These are phyloP conservation scores for Achaetomium macrosporum DNA, from an alignment of 2,329 filamentous ascomycete genomes.

Conservation along the genomic window DNA sequence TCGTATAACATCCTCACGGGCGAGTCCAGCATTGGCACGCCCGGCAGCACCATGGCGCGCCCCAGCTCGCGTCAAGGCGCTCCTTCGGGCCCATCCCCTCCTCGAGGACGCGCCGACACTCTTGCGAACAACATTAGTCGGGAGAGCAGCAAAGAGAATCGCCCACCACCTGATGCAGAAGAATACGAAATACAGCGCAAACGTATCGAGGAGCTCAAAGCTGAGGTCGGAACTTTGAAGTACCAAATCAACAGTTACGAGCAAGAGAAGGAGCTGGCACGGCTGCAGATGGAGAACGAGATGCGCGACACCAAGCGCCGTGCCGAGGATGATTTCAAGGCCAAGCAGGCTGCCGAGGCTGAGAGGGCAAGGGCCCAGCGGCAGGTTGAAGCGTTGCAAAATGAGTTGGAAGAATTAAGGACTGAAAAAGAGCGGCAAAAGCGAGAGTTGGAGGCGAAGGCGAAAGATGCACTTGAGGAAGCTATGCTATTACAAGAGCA, in stretches of 20 bases:
- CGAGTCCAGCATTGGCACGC: conserved; percentile 23
- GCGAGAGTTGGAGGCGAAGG: conserved; percentile 60
- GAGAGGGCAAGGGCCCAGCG: conserved; percentile 46
- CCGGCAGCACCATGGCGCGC: conserved; percentile 18
- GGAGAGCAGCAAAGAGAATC: conserved; percentile 56
- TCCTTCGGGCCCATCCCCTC: conserved; percentile 18
- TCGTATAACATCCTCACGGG: conserved; percentile 38
- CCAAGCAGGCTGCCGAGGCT: conserved; percentile 53
- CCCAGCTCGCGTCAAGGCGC: conserved; percentile 23
- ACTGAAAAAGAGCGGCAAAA: conserved; percentile 50
- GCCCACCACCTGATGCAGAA: conserved; percentile 52
- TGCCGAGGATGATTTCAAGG: conserved; percentile 79
- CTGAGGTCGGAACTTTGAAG: conserved; percentile 78
- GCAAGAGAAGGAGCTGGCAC: conserved; percentile 77
- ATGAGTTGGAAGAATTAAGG: conserved; percentile 48
- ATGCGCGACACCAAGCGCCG: conserved; percentile 71
- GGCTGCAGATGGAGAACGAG: conserved; percentile 76
- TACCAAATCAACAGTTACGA: conserved; percentile 85
- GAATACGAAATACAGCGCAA: conserved; percentile 53
- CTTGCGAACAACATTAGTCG: conserved; percentile 42
- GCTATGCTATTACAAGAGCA: conserved; percentile 73
- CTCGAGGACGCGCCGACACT: conserved; percentile 19
- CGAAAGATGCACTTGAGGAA: conserved; percentile 67
- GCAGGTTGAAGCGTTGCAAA: conserved; percentile 44
- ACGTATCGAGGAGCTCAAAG: conserved; percentile 72